These are phyloP conservation scores for Globomyces pollinis-pini DNA, from an alignment of 192 early-diverging fungal species.

Conservation along the genomic window DNA sequence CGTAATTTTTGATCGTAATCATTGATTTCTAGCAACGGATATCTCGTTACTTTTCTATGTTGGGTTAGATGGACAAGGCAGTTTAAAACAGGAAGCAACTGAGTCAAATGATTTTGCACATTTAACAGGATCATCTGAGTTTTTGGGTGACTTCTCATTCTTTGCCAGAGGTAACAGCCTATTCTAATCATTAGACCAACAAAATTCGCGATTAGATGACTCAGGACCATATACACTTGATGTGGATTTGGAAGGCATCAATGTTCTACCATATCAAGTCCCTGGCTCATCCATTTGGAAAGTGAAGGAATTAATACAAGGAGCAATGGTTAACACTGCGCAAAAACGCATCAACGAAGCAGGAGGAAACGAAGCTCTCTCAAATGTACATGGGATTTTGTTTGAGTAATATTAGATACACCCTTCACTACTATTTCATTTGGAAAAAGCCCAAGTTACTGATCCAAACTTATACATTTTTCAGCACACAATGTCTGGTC, in stretches of 20 bases:
- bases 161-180: background rate
- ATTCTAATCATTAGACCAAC: background rate
- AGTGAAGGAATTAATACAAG: slow-evolving; percentile 36
- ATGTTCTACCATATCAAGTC: background rate
- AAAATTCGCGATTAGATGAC: too few species aligned
- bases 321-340: slow-evolving; percentile 20
- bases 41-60: slow-evolving; percentile 68
- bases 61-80: slow-evolving; percentile 54
- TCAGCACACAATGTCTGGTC: slow-evolving; percentile 53
- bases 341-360: slow-evolving; percentile 11
- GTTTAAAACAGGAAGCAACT: background rate
- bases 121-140: background rate
- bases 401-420: background rate
- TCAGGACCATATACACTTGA: too few species aligned
- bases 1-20: background rate
- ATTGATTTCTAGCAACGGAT: slow-evolving; percentile 12
- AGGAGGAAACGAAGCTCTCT: background rate
- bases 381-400: too few species aligned
- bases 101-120: background rate
- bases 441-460: slow-evolving; percentile 2
- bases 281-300: slow-evolving; percentile 41
- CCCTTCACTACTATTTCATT: background rate
- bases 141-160: background rate
- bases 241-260: too few species aligned
- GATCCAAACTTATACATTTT: slow-evolving; percentile 49